Percentiles rank a stretch among this genome's conserved stretches.
Conservation (phyloP, 768 basidiomycete species). For the Porphyrellus cyaneotinctus region DNA sequence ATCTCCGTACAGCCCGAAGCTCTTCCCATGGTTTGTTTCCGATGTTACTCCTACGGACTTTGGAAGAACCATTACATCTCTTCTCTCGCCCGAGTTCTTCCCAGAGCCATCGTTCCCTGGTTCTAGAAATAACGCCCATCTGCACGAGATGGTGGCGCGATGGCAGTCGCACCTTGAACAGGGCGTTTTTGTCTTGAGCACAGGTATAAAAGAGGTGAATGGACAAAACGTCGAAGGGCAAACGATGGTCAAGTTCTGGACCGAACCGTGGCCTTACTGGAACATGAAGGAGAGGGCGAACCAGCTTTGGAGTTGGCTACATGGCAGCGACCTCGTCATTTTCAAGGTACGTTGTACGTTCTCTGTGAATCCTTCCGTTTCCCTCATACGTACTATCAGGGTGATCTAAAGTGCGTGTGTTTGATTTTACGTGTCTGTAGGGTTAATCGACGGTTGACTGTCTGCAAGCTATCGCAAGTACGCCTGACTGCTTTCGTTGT, state of each 20-base stretch:
- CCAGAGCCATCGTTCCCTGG: conserved; percentile 21
- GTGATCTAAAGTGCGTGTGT: conserved; percentile 79
- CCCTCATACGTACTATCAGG: conserved; percentile 41
- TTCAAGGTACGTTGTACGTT: conserved; percentile 61
- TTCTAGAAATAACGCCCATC: conserved; percentile 35
- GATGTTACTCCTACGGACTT: conserved; percentile 92
- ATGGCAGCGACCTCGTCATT: conserved; percentile 62
- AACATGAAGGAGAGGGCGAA: conserved; percentile 55
- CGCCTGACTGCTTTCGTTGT: conserved; percentile 22
- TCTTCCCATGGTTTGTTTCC: conserved; percentile 96
- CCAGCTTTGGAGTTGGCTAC: conserved; percentile 48
- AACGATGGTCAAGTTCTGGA: conserved; percentile 59
- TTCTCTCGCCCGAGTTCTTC: conserved; percentile 63
- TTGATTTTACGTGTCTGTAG: background rate
- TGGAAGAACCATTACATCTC: conserved; percentile 46
- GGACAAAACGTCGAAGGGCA: conserved; percentile 22
- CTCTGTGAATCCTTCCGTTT: background rate
- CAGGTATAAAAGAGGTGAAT: conserved; percentile 27
- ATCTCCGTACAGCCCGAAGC: conserved; percentile 64
- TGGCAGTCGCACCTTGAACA: conserved; percentile 70
- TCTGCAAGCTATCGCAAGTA: conserved; percentile 75
- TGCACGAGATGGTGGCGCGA: conserved; percentile 59
- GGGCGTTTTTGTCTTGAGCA: conserved; percentile 68
- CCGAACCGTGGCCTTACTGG: conserved; percentile 72
- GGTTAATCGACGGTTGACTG: conserved; percentile 2